Percentiles rank a stretch among this genome's conserved stretches.
phyloP scores from a whole-genome alignment of 768 basidiomycete genomes.

The Pleurotus citrinopileatus region DNA sequence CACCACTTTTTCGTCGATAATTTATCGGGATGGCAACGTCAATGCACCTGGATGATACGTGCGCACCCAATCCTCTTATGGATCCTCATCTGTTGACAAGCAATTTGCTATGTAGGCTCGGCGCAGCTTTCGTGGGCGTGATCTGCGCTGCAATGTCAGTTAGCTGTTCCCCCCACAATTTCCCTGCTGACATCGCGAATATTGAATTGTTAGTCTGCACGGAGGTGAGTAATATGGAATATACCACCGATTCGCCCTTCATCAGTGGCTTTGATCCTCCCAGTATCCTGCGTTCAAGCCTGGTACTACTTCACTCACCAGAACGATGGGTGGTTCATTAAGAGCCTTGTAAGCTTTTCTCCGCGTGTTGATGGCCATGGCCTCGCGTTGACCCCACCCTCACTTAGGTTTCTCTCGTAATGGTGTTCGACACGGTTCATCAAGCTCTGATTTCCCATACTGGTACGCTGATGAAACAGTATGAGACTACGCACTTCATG shows the following conservation, averaged over 20 bases:
- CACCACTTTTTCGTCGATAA: background rate
- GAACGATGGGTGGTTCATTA: slow-evolving; percentile 39
- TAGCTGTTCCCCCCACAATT: background rate
- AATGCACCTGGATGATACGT: background rate
- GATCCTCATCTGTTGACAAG: background rate
- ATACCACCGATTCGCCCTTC: background rate
- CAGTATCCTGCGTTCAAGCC: slow-evolving; percentile 44
- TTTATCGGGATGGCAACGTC: background rate
- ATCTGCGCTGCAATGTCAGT: slow-evolving; percentile 23
- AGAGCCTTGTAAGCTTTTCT: slow-evolving; percentile 29
- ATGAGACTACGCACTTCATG: background rate
- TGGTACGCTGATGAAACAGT: slow-evolving; percentile 25
- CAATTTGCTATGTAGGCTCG: slow-evolving; percentile 28
- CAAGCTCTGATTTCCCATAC: slow-evolving; percentile 45
- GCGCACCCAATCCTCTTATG: too few species aligned
- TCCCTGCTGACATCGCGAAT: background rate
- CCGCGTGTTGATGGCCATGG: background rate
- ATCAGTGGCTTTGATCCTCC: slow-evolving; percentile 32
- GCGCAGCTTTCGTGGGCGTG: slow-evolving; percentile 41
- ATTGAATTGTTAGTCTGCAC: slow-evolving; percentile 9
- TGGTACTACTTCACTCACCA: slow-evolving; percentile 45
- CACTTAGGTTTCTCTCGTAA: slow-evolving; percentile 34
- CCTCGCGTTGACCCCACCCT: background rate
- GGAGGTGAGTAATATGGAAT: slow-evolving; percentile 13
- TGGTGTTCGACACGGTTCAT: slow-evolving; percentile 45